phyloP scores from a whole-genome alignment of 352 stramenopile species.

The Phytophthora idaei region DNA sequence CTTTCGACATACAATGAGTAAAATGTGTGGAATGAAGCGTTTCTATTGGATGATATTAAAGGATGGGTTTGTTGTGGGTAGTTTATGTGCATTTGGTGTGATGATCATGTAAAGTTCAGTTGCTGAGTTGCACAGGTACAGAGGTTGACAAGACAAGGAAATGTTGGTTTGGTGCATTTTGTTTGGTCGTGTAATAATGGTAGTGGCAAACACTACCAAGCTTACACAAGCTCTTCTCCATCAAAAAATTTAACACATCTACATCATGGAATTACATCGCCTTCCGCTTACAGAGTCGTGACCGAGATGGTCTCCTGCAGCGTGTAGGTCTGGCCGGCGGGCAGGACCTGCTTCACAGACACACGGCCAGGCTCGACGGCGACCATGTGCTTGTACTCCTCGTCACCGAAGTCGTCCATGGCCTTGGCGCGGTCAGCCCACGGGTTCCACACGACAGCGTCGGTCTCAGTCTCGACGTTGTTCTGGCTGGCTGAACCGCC shows the following conservation, averaged over 20 bases:
- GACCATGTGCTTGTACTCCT: conserved; percentile 95
- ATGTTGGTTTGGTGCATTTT: not conserved
- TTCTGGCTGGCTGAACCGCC: conserved; percentile 24
- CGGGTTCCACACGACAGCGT: conserved; percentile 94
- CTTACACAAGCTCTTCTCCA: conserved; percentile 13
- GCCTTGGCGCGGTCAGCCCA: conserved; percentile 89
- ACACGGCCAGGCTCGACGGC: conserved; percentile 94
- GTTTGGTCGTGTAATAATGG: not conserved
- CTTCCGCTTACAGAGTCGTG: conserved; percentile 12
- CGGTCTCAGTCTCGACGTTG: conserved; percentile 45
- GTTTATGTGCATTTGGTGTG: conserved; percentile 6
- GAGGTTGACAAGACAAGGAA: not conserved
- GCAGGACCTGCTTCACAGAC: conserved; percentile 47
- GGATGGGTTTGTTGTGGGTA: not conserved
- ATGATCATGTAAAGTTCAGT: conserved; percentile 1
- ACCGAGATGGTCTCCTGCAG: conserved; percentile 35
- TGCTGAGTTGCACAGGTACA: not conserved
- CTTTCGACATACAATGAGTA: conserved; percentile 20
- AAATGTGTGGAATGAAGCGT: not conserved
- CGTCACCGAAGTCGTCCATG: conserved; percentile 94
- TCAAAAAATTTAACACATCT: conserved; percentile 22
- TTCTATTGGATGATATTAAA: conserved; percentile 15
- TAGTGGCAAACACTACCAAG: not conserved
- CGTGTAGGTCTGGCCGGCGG: conserved; percentile 53
- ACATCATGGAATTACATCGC: conserved; percentile 2